These are phyloP conservation scores for Paspalum vaginatum DNA, from an alignment of 176 grass and related monocot species.

Conservation along the genomic window DNA sequence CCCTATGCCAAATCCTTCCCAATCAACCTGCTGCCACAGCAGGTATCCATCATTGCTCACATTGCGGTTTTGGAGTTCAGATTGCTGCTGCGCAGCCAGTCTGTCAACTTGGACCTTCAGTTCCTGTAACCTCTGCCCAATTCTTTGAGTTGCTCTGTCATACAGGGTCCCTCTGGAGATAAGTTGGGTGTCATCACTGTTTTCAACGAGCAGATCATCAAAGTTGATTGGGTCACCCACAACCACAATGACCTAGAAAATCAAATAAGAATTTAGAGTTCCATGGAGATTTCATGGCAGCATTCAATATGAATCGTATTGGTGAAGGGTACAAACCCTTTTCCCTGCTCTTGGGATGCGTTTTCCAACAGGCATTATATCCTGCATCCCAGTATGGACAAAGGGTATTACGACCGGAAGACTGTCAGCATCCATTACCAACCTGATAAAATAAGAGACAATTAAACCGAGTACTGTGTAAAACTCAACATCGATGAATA, in stretches of 20 bases:
- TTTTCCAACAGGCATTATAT: slow-evolving; percentile 92
- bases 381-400: slow-evolving; percentile 94
- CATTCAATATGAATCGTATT: background rate
- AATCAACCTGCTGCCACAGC: slow-evolving; percentile 86
- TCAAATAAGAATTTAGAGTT: background rate
- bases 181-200: slow-evolving; percentile 43
- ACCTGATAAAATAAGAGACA: slow-evolving; percentile 49
- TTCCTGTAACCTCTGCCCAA: slow-evolving; percentile 67
- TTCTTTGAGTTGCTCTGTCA: slow-evolving; percentile 73
- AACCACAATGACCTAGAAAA: slow-evolving; percentile 80
- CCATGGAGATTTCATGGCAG: background rate
- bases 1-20: slow-evolving; percentile 89
- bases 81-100: slow-evolving; percentile 56
- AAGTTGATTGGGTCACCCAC: slow-evolving; percentile 90
- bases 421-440: slow-evolving; percentile 88
- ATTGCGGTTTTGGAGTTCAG: slow-evolving; percentile 40
- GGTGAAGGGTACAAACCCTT: slow-evolving; percentile 34
- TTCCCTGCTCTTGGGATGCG: slow-evolving; percentile 83
- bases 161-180: slow-evolving; percentile 68
- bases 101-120: slow-evolving; percentile 68
- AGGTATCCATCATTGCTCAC: slow-evolving; percentile 21
- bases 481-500: slow-evolving; percentile 7
- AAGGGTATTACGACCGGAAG: slow-evolving; percentile 83
- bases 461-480: background rate
- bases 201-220: slow-evolving; percentile 65